phyloP scores from a whole-genome alignment of 2,329 filamentous ascomycete genomes.

The Aspergillus glaucus region DNA sequence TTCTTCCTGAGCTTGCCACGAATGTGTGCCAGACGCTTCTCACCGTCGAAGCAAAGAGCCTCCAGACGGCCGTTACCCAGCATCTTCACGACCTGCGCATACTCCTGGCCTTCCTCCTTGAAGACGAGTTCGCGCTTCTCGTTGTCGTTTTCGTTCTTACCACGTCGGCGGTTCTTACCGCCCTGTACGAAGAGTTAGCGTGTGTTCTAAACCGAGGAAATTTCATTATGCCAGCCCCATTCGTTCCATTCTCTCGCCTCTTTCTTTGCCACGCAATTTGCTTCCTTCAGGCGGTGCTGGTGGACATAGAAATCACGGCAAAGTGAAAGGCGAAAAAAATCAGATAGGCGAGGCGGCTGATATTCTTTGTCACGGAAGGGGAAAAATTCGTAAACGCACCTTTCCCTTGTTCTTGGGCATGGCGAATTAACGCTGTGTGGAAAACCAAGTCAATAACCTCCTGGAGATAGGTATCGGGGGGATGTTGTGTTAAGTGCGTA shows the following conservation, averaged over 20 bases:
- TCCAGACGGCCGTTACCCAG: slow-evolving; percentile 90
- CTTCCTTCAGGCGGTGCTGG: background rate
- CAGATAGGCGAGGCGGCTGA: slow-evolving; percentile 7
- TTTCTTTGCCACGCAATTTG: background rate
- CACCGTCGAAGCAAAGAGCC: slow-evolving; percentile 91
- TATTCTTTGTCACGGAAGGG: slow-evolving; percentile 5
- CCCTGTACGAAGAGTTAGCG: slow-evolving; percentile 55
- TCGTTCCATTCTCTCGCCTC: background rate
- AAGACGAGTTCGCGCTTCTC: slow-evolving; percentile 98
- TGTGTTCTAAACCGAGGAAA: slow-evolving; percentile 4
- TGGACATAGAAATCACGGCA: background rate
- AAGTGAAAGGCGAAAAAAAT: slow-evolving; percentile 3
- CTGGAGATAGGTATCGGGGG: background rate
- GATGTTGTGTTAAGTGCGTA: slow-evolving; percentile 1
- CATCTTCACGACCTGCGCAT: slow-evolving; percentile 90
- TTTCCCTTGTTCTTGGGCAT: slow-evolving; percentile 99
- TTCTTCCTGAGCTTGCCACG: slow-evolving; percentile 98
- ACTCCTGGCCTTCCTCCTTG: slow-evolving; percentile 96
- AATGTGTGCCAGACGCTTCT: slow-evolving; percentile 75
- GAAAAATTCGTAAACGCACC: slow-evolving; percentile 49
- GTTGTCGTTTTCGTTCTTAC: slow-evolving; percentile 99
- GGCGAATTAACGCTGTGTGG: slow-evolving; percentile 35
- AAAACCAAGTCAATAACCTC: background rate
- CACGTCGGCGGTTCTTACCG: slow-evolving; percentile 96
- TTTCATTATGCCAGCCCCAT: background rate